Evolutionary conservation across 225 moss, liverwort and hornwort species (phyloP), one percentile per base, ranked within the genome.

Genomic region (Marchantia paleacea): DNA sequence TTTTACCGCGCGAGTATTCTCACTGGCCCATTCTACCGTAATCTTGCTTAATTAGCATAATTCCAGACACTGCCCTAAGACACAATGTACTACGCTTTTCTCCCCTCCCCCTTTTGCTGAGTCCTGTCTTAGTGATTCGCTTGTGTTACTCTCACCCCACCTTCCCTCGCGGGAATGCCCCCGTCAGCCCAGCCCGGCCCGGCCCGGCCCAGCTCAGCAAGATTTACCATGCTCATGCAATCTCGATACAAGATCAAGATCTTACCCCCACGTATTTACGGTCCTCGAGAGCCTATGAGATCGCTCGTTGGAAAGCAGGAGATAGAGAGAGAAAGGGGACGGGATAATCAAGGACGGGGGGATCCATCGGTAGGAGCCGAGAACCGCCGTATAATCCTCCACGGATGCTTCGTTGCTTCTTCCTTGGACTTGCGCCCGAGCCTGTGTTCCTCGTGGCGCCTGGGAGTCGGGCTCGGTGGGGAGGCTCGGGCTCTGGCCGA

Each of bases 401-500:
- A 25, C 12, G 29, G 68, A 14, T 29, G 29, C 68, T 68, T 68
- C 68, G 68, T 31, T 2, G 68, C 68, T n/a, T 30, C 29, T 68
- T 68, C 68, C 30, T 30, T 0, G 29, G 68, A 13, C 29, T 31
- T 13, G 29, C 29, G 68, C 31, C 30, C 68, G 25, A 30, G 29
- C 29, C 68, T 68, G 68, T 68, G 68, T 30, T 68, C 68, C 68
- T 68, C 68, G 68, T 68, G 68, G 68, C 65, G n/a, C 24, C 25
- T 13, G 7, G 30, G 12, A 6, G 13, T 6, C n/a, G 0, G 7
- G 3, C 14, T 2, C 68, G n/a, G n/a, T 14, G 28, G 0, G 4
- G 29, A 62, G 62, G 29, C 31, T 31, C 68, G 28, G 29, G 12
- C 68, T n/a, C n/a, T 1, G 24, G 30, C 11, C 30, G 14, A 16